Evolutionary conservation across 2,329 filamentous ascomycete species (phyloP).

Genomic region (Dryadomyces quercivorus): DNA sequence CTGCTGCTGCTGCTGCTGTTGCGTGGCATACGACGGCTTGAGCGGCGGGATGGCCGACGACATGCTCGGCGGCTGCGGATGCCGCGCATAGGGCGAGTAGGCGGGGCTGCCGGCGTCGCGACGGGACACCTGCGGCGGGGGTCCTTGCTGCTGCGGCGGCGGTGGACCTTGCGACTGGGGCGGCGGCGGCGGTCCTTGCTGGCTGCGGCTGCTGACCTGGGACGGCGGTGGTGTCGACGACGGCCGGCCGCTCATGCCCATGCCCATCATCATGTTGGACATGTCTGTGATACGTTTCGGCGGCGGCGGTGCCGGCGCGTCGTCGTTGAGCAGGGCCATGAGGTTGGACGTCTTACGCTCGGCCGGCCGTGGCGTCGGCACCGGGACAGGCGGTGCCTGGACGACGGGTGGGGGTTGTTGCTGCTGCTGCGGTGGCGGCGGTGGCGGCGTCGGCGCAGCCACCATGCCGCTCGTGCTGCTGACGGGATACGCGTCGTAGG

Average conservation of each 20-base stretch:
- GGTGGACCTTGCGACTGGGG: constrained; percentile 36
- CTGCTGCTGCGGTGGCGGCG: constrained; percentile 9
- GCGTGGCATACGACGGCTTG: constrained; percentile 31
- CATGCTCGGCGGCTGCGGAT: constrained; percentile 17
- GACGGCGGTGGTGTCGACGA: constrained; percentile 7
- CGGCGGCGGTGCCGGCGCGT: constrained; percentile 33
- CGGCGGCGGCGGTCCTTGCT: constrained; percentile 8
- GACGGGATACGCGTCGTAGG: not conserved
- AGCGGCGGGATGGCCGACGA: constrained; percentile 39
- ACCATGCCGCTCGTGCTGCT: no score
- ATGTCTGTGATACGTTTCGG: constrained; percentile 39
- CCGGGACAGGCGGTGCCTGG: constrained; percentile 16
- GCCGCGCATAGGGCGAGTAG: constrained; percentile 34
- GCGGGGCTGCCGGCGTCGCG: constrained; percentile 22
- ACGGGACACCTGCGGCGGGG: constrained; percentile 34
- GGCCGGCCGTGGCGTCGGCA: constrained; percentile 26
- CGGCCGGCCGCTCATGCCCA: not conserved
- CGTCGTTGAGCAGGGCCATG: constrained; percentile 51
- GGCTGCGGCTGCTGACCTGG: not conserved
- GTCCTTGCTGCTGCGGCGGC: constrained; percentile 32
- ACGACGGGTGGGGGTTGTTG: not conserved
- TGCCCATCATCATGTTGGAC: constrained; percentile 11
- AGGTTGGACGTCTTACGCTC: constrained; percentile 52
- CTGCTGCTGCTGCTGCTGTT: not conserved
- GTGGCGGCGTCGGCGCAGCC: not conserved